These are phyloP conservation scores for Saccharum spontaneum DNA, from an alignment of 176 grass and related monocot genomes.

Conservation along the genomic window DNA sequence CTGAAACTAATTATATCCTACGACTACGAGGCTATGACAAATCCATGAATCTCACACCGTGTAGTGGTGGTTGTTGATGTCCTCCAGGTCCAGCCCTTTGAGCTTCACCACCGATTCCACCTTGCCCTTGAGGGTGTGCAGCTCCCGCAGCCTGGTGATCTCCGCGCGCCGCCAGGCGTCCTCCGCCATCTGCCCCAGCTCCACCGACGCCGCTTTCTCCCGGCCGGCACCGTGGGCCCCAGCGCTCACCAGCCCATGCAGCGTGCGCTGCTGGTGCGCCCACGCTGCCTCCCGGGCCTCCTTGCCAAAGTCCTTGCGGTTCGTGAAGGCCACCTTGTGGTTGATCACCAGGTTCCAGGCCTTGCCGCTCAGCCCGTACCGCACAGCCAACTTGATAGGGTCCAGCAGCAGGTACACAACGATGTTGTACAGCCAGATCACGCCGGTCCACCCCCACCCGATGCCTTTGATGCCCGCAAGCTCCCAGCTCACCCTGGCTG, in stretches of 20 bases:
- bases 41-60: conserved; percentile 31
- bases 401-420: conserved; percentile 55
- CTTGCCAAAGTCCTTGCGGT: conserved; percentile 46
- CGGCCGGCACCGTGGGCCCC: background rate
- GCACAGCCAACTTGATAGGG: conserved; percentile 55
- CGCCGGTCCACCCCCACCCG: conserved; percentile 63
- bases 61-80: conserved; percentile 62
- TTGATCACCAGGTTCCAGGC: conserved; percentile 63
- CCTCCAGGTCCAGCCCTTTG: conserved; percentile 48
- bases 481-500: conserved; percentile 31
- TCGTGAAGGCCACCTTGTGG: conserved; percentile 54
- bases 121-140: conserved; percentile 63
- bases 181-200: conserved; percentile 52
- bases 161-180: conserved; percentile 54
- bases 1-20: too few species aligned
- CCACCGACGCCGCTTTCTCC: conserved; percentile 33
- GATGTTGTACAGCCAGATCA: conserved; percentile 67
- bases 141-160: conserved; percentile 49
- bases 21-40: too few species aligned
- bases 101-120: conserved; percentile 52
- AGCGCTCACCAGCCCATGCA: conserved; percentile 43
- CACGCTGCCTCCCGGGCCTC: conserved; percentile 49
- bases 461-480: conserved; percentile 59
- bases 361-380: conserved; percentile 56
- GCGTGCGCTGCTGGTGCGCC: conserved; percentile 50